Base-by-base conservation (phyloP, 306 rosid genomes). In the Cicer pinnatifidum region DNA sequence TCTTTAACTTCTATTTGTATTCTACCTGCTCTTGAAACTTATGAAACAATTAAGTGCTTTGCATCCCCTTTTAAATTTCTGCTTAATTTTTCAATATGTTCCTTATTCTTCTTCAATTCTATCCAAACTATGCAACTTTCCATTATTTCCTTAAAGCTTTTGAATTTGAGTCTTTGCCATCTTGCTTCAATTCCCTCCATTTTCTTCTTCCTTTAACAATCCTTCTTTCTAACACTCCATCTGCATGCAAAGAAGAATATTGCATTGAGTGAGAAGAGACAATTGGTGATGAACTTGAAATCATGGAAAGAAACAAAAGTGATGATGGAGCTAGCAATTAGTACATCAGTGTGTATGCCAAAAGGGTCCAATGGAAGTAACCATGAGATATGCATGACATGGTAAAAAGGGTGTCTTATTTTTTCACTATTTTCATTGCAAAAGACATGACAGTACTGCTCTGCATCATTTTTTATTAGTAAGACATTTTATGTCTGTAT, bases 351-450 rank as follows among this genome's bases (percentile, higher is more conserved):
- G 6, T 8, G 50, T 45, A 45, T 45, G 53, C 7, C 12, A 3
- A 47, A 41, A 64, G 52, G 15, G 52, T 64, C 52, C 15, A 41
- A 16, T 64, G 50, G 70, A 64, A 64, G 35, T 23, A 64, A 37
- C 35, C 35, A 16, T 17, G 37, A 64, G 1, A 37, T 9, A 64
- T 9, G 2, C 11, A 46, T 11, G 53, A 41, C 16, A 45, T 41
- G 43, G 70, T 52, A 65, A 65, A 65, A 65, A 10, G 53, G 37
- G 58, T 52, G 58, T 11, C 4, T 15, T 15, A 45, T n/a, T 15
- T n/a, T 6, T 65, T 65, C 38, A 48, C 6, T 48, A 48, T 16
- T 65, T 65, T 41, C 39, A 41, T 65, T 65, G 70, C 70, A 17
- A 41, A 65, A 39, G 69, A 63, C 35, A 40, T 39, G 13, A 65